Conservation (phyloP, 2,329 filamentous ascomycete species). For the Phialocephala subalpina region DNA sequence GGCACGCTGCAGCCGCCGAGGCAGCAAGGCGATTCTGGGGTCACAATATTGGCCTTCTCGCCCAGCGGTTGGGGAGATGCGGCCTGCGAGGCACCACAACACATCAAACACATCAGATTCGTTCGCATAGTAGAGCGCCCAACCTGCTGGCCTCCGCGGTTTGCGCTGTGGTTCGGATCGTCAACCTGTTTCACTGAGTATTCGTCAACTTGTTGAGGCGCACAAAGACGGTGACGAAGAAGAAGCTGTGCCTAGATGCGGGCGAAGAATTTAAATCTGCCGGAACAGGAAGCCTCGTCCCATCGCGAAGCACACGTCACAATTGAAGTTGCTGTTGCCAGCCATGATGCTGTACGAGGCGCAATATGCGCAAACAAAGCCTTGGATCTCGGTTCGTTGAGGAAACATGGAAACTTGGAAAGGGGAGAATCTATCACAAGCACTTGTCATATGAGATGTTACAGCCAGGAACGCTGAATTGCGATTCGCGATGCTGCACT, state of each 20-base stretch:
- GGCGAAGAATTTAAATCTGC: slow-evolving; percentile 2
- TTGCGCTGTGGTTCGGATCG: background rate
- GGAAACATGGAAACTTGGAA: background rate
- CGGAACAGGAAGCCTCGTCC: slow-evolving; percentile 8
- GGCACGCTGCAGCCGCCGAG: slow-evolving; percentile 12
- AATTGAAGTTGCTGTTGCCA: slow-evolving; percentile 9
- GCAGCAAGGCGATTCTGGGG: slow-evolving; percentile 12
- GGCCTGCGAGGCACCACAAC: slow-evolving; percentile 2
- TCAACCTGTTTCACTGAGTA: background rate
- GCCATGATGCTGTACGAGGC: background rate
- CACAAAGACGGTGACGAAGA: slow-evolving; percentile 1
- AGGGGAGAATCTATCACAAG: slow-evolving; percentile 10
- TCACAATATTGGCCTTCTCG: slow-evolving; percentile 8
- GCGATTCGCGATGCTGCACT: slow-evolving; percentile 8
- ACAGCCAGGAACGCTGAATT: background rate
- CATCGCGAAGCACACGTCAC: slow-evolving; percentile 18
- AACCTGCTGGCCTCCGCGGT: background rate
- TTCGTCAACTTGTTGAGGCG: slow-evolving; percentile 2
- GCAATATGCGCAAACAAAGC: slow-evolving; percentile 2
- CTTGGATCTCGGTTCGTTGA: background rate
- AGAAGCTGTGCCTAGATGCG: background rate
- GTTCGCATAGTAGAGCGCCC: slow-evolving; percentile 5
- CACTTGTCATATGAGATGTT: slow-evolving; percentile 10
- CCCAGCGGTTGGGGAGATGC: slow-evolving; percentile 8
- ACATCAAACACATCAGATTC: background rate